Base-by-base conservation (phyloP, 1,139 yeast genomes). In the Hansenula sp. region DNA sequence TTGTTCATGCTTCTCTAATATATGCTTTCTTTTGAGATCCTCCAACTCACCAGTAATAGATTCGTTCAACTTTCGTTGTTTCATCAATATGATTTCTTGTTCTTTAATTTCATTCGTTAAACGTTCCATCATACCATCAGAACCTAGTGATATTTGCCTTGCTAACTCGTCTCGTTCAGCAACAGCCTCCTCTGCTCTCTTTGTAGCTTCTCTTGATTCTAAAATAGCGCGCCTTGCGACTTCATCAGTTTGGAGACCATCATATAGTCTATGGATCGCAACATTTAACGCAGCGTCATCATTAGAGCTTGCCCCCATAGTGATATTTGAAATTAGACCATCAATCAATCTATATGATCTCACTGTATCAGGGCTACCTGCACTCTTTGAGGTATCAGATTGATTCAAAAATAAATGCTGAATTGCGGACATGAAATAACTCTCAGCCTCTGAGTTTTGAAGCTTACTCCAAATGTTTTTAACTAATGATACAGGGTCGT, bases 161-260 rank as follows among this genome's bases (percentile, higher is more conserved):
- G 84, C 77, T 67, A 91, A 74, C 38, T 81, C 83, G 56, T 89
- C 96, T 44, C 94, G 75, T 61, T 91, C 97, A 1, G 95, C 94
- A 35, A 79, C 76, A 8, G 95, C 87, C 55, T 85, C 90, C 55
- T 86, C 95, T 0, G 88, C 86, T 36, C 76, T 72, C 54, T 79
- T 81, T 39, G 78, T 77, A 37, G 84, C 76, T 27, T 77, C 81
- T 51, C 82, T 81, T 16, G 84, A 82, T 52, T 91, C 97, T 38
- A 76, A 65, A 44, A 85, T 70, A 0, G 96, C 96, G 46, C 84
- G 75, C 44, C 86, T 72, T 18, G 96, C 96, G 63, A 85, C 86
- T 48, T 90, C 96, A 63, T 93, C 99, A 0, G 96, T 88, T 54
- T 84, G 84, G 63, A 91, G 75, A n/a, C 90, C 77, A 43, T 89